Evolutionary conservation across 2,329 filamentous ascomycete species (phyloP).

Genomic region (Botrytis deweyae): DNA sequence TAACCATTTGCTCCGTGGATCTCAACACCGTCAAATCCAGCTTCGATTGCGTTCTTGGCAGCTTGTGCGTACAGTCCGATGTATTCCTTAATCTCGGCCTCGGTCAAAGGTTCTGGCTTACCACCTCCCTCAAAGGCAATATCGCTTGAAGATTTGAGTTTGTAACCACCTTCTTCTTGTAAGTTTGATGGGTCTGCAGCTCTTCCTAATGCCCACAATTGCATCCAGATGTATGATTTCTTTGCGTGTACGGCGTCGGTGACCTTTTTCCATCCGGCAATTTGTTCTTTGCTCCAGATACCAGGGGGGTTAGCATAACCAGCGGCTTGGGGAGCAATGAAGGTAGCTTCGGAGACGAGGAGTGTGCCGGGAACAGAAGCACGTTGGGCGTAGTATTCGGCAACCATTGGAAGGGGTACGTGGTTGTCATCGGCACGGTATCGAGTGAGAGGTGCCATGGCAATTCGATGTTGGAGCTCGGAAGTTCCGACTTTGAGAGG

Average conservation of each 20-base stretch:
- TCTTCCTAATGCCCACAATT: slow-evolving; percentile 61
- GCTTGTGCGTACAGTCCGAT: slow-evolving; percentile 41
- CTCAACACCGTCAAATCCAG: slow-evolving; percentile 55
- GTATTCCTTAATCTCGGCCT: slow-evolving; percentile 40
- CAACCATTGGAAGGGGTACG: slow-evolving; percentile 46
- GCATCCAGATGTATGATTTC: slow-evolving; percentile 56
- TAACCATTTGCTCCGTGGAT: slow-evolving; percentile 40
- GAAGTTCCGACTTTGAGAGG: slow-evolving; percentile 45
- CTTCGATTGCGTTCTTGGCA: slow-evolving; percentile 50
- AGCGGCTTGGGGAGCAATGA: slow-evolving; percentile 47
- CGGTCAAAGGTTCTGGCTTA: slow-evolving; percentile 41
- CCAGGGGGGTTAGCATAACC: slow-evolving; percentile 54
- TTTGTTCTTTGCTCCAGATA: slow-evolving; percentile 53
- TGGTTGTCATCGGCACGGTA: slow-evolving; percentile 50
- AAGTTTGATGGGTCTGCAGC: slow-evolving; percentile 29
- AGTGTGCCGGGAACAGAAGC: slow-evolving; percentile 51
- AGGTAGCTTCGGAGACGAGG: slow-evolving; percentile 55
- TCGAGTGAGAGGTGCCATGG: slow-evolving; percentile 59
- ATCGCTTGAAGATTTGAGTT: slow-evolving; percentile 31
- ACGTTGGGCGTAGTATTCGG: slow-evolving; percentile 55
- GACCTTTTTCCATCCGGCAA: slow-evolving; percentile 56
- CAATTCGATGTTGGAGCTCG: slow-evolving; percentile 47
- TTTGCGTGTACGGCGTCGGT: slow-evolving; percentile 60
- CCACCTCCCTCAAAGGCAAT: slow-evolving; percentile 30
- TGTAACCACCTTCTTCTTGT: slow-evolving; percentile 29